Evolutionary conservation across 306 rosid genomes (phyloP).

Genomic region (Quercus dentata): DNA sequence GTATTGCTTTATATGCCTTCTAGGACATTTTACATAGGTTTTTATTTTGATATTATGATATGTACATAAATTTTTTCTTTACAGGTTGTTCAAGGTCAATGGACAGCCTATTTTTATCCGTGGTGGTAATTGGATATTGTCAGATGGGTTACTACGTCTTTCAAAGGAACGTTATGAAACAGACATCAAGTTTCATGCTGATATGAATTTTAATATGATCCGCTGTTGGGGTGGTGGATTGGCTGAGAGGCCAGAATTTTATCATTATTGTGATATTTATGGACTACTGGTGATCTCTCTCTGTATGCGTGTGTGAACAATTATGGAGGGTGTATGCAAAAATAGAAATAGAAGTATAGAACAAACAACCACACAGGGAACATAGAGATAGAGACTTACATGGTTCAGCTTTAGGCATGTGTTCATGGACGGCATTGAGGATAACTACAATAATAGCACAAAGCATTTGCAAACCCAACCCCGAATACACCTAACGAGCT

Average conservation of each 20-base stretch:
- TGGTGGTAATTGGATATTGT: conserved; percentile 97
- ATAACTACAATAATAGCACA: too few species aligned
- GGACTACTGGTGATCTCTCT: conserved; percentile 76
- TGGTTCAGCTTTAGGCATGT: background rate
- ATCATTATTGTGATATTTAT: conserved; percentile 79
- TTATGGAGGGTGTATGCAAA: too few species aligned
- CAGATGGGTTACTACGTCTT: conserved; percentile 90
- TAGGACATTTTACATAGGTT: conserved; percentile 2
- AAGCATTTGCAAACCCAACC: too few species aligned
- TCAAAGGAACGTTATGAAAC: conserved; percentile 79
- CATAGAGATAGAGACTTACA: background rate
- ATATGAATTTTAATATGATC: conserved; percentile 95
- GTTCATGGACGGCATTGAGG: too few species aligned
- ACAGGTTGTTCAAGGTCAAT: conserved; percentile 89
- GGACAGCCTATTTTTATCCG: conserved; percentile 86
- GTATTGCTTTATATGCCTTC: conserved; percentile 27
- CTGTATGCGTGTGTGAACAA: background rate
- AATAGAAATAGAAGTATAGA: background rate
- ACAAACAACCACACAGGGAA: too few species aligned
- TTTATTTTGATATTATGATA: conserved; percentile 5
- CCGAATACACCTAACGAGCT: too few species aligned
- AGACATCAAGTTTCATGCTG: conserved; percentile 91
- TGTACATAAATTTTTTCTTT: conserved; percentile 13
- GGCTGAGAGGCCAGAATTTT: conserved; percentile 94
- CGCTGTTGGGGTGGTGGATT: conserved; percentile 99